These are phyloP conservation scores for Penicillium oxalicum DNA, from an alignment of 2,329 filamentous ascomycete species.

Conservation along the genomic window DNA sequence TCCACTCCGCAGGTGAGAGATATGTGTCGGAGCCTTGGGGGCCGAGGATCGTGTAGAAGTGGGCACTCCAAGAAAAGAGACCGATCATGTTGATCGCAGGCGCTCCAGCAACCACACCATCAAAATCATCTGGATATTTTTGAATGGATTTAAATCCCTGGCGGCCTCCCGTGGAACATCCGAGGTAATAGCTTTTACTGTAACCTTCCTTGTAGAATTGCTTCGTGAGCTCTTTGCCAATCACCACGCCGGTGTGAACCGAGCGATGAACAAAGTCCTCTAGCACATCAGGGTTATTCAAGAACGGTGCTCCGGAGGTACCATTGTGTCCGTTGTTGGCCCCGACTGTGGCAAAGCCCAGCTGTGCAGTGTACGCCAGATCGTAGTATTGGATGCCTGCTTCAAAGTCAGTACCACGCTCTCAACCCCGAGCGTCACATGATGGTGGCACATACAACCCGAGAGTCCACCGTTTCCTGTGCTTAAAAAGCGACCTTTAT, in stretches of 20 bases:
- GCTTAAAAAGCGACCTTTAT: slow-evolving; percentile 43
- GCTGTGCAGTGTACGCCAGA: slow-evolving; percentile 37
- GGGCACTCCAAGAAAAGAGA: slow-evolving; percentile 40
- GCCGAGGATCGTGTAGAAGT: slow-evolving; percentile 39
- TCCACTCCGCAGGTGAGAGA: slow-evolving; percentile 26
- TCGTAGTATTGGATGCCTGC: slow-evolving; percentile 43
- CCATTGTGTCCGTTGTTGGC: slow-evolving; percentile 50
- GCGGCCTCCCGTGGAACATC: slow-evolving; percentile 46
- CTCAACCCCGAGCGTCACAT: background rate
- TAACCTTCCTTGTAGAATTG: slow-evolving; percentile 36
- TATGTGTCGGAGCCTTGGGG: slow-evolving; percentile 29
- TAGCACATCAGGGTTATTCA: slow-evolving; percentile 42
- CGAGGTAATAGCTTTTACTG: slow-evolving; percentile 45
- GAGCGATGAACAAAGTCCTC: slow-evolving; percentile 46
- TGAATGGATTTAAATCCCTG: slow-evolving; percentile 45
- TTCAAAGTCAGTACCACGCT: background rate
- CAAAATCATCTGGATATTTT: slow-evolving; percentile 44
- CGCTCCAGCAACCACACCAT: slow-evolving; percentile 44
- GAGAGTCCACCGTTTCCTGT: slow-evolving; percentile 47
- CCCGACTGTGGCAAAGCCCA: slow-evolving; percentile 44
- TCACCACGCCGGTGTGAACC: slow-evolving; percentile 35
- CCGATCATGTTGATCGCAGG: slow-evolving; percentile 42
- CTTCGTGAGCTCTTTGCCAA: slow-evolving; percentile 39
- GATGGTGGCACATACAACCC: slow-evolving; percentile 35
- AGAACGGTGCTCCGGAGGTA: slow-evolving; percentile 42